These are phyloP conservation scores for Ustilago bromivora DNA, from an alignment of 1,284 basidiomycete genomes.

Conservation along the genomic window DNA sequence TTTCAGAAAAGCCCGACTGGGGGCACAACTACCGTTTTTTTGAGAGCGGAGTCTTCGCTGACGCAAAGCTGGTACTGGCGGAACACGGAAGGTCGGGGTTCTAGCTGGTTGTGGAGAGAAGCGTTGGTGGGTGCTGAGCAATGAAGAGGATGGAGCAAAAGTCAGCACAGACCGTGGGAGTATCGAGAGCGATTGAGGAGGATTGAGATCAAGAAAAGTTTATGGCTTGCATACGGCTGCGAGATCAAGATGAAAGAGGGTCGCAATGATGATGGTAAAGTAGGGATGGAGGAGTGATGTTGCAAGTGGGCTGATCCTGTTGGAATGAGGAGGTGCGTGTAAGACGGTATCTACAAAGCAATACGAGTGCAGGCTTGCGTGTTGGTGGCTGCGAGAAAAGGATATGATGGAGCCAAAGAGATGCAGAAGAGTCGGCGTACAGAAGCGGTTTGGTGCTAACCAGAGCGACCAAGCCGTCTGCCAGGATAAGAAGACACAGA, in stretches of 20 bases:
- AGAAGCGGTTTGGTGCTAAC: slow-evolving; percentile 2
- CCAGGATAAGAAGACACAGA: neutral
- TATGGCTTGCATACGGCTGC: slow-evolving; percentile 9
- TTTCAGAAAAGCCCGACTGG: neutral
- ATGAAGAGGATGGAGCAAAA: neutral
- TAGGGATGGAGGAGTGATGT: neutral
- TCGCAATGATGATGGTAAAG: neutral
- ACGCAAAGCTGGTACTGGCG: neutral
- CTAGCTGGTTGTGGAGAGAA: neutral
- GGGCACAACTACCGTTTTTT: neutral
- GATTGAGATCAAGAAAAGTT: neutral
- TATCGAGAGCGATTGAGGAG: neutral
- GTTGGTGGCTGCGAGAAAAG: neutral
- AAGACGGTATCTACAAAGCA: neutral
- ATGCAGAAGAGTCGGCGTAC: neutral
- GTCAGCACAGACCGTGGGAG: neutral
- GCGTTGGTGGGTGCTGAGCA: neutral
- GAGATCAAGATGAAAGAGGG: slow-evolving; percentile 2
- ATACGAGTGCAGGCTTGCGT: no score
- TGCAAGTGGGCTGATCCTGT: neutral
- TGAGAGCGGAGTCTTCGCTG: neutral
- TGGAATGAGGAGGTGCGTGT: neutral
- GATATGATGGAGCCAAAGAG: slow-evolving; percentile 4
- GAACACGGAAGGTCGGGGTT: neutral
- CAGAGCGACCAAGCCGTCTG: slow-evolving; percentile 4